Evolutionary conservation across 306 rosid genomes (phyloP).

Genomic region (Acacia melanoxylon): DNA sequence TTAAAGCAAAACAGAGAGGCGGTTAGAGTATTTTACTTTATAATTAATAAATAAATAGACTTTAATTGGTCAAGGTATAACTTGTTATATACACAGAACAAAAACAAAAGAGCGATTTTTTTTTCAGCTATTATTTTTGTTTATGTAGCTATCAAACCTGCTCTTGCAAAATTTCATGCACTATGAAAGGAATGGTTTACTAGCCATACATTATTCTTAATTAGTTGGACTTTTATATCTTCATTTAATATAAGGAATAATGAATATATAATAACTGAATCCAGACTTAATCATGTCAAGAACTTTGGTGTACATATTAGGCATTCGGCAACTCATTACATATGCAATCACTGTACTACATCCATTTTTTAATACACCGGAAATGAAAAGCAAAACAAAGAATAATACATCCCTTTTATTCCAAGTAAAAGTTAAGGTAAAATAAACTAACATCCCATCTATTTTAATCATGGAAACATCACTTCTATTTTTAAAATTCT

Average conservation of each 20-base stretch:
- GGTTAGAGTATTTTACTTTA: too few relatives aligned
- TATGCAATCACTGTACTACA: background rate
- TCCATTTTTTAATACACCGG: too few relatives aligned
- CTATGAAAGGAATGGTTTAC: too few relatives aligned
- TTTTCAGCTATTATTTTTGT: background rate
- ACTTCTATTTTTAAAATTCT: too few relatives aligned
- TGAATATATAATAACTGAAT: background rate
- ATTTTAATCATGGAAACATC: too few relatives aligned
- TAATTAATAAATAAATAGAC: too few relatives aligned
- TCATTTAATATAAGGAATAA: background rate
- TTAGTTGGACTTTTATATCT: background rate
- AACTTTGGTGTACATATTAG: background rate
- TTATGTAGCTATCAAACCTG: background rate
- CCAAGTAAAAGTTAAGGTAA: background rate
- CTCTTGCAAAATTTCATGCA: background rate
- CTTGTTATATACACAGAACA: background rate
- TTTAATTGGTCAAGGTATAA: background rate
- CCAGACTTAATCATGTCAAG: background rate
- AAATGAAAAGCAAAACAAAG: too few relatives aligned
- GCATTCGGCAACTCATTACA: background rate
- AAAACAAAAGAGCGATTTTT: background rate
- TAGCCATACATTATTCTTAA: too few relatives aligned
- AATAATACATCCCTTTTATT: background rate
- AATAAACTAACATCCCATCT: too few relatives aligned
- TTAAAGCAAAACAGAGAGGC: rapidly evolving